Conservation (phyloP, 1,139 yeast species). For the Taiozyma sp. region DNA sequence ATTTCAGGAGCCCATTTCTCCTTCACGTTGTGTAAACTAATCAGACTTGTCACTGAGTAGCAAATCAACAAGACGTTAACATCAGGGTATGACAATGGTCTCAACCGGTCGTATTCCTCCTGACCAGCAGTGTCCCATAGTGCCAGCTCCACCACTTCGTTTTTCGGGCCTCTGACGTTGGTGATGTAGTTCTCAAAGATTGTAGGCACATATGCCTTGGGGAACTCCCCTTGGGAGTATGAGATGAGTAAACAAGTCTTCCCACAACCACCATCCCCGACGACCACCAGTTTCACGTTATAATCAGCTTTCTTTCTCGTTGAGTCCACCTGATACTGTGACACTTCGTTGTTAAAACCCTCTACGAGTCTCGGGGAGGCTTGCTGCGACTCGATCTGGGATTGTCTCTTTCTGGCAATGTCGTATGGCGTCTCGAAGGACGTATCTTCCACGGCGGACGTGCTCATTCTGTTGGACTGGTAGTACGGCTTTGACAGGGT, state of each 20-base stretch:
- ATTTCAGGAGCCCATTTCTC: slow-evolving; percentile 91
- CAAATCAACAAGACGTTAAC: slow-evolving; percentile 73
- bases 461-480: not conserved
- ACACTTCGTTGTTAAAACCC: not conserved
- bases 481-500: not conserved
- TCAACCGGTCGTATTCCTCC: slow-evolving; percentile 80
- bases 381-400: slow-evolving; percentile 9
- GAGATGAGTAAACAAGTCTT: slow-evolving; percentile 82
- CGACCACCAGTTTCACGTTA: slow-evolving; percentile 66
- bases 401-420: slow-evolving; percentile 18
- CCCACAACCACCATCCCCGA: slow-evolving; percentile 96
- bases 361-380: not conserved
- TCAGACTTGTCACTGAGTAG: slow-evolving; percentile 62
- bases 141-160: slow-evolving; percentile 62
- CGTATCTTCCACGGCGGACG: slow-evolving; percentile 1
- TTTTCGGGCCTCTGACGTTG: slow-evolving; percentile 48
- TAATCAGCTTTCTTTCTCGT: slow-evolving; percentile 15
- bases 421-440: slow-evolving; percentile 27
- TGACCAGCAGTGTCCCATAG: slow-evolving; percentile 96
- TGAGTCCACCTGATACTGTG: slow-evolving; percentile 3
- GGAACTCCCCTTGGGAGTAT: slow-evolving; percentile 78
- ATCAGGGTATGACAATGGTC: slow-evolving; percentile 83
- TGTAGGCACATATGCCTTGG: slow-evolving; percentile 80
- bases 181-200: slow-evolving; percentile 84
- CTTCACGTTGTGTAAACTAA: slow-evolving; percentile 65